Evolutionary conservation across 768 basidiomycete genomes (phyloP), one percentile per base, ranked within the genome.

Genomic region (Lepiota venenata): DNA sequence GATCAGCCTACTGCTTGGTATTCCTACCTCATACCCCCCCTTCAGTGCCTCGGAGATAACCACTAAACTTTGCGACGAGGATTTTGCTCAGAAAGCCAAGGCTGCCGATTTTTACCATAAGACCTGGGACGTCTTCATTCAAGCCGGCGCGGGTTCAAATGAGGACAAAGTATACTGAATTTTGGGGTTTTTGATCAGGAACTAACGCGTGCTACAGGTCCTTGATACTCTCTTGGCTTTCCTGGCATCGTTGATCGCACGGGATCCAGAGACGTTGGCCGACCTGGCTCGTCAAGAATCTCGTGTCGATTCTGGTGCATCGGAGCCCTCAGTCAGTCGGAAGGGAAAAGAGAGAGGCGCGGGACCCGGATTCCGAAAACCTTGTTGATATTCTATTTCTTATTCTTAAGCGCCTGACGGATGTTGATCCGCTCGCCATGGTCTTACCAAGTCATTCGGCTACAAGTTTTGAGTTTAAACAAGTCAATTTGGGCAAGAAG

Each of bases 1-100:
- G 20, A 43, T 12, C 18, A 11, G 32, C 25, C 32, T 14, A 20
- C 7, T 20, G 50, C 40, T 8, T 36, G 10, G 52, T 1, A 6
- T 20, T 39, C 20, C 25, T 15, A 37, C 22, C 21, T 38, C 52
- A 52, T 32, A 35, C 32, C 18, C 18, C 42, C 42, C 15, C 20
- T 20, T 25, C 47, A 93, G 91, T 64, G 91, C 88, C 2, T 66
- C 89, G 21, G 90, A 93, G 64, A 82, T 93, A 11, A 79, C 84
- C 2, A 82, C 74, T 12, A 91, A 92, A 62, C 69, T 93, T 10
- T 87, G 85, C 52, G 85, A 89, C 57, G 50, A 68, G 1, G 88
- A 90, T 10, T 93, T 93, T 61, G 74, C 81, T n/a, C 82, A 91
- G 3, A 87, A 87, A 60, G 88, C 89, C 2, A 88, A 85, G 59